A percentile compares a stretch with the other conserved stretches of the same genome.
Evolutionary conservation across 2,329 filamentous ascomycete genomes (phyloP).

Genomic region (Fusarium foetens): DNA sequence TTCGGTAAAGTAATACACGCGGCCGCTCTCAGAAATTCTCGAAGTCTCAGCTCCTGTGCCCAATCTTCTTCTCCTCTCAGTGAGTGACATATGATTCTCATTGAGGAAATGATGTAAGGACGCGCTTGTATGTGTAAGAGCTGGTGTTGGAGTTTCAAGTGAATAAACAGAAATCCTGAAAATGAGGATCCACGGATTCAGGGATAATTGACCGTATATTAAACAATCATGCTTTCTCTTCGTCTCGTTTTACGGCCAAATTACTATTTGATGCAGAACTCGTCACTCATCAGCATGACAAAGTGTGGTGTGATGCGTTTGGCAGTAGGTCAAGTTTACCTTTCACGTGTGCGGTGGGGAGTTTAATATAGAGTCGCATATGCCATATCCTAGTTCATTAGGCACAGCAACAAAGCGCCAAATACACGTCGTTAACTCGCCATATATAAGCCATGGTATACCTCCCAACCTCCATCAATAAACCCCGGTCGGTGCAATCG

Average conservation of each 20-base stretch:
- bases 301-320: background rate
- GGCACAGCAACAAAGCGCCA: background rate
- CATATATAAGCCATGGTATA: background rate
- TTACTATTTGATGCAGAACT: background rate
- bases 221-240: background rate
- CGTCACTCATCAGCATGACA: background rate
- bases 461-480: background rate
- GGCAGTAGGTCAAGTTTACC: background rate
- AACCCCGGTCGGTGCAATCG: background rate
- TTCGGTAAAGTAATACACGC: background rate
- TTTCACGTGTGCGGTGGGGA: background rate
- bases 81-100: background rate
- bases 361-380: background rate
- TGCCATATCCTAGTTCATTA: background rate
- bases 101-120: accelerated
- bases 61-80: background rate
- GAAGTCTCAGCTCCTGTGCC: background rate
- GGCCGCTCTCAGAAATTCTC: no score
- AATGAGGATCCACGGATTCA: background rate
- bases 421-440: accelerated
- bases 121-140: background rate
- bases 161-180: no score
- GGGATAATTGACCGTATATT: no score
- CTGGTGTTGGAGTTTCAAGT: no score
- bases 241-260: accelerated